These are phyloP conservation scores for Bacterosira constricta DNA, from an alignment of 108 stramenopile genomes.

Conservation along the genomic window DNA sequence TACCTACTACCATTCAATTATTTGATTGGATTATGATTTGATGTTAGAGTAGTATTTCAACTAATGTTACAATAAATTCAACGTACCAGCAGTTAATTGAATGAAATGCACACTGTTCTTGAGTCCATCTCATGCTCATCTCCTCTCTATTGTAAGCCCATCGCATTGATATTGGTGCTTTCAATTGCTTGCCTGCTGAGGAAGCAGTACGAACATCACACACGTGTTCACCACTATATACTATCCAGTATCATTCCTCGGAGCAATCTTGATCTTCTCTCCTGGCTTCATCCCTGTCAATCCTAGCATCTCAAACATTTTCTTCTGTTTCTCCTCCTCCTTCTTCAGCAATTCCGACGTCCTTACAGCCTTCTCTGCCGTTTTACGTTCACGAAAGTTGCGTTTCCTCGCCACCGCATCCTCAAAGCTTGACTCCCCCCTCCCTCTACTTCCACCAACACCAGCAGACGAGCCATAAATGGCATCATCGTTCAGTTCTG, in stretches of 20 bases:
- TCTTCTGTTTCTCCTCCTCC: slow-evolving; percentile 63
- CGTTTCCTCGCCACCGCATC: slow-evolving; percentile 57
- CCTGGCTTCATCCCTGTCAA: slow-evolving; percentile 63
- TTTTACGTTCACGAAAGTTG: slow-evolving; percentile 27
- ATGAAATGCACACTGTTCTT: too few relatives aligned
- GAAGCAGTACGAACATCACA: too few relatives aligned
- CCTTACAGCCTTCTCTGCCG: slow-evolving; percentile 44
- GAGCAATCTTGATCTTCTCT: slow-evolving; percentile 68
- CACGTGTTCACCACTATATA: too few relatives aligned
- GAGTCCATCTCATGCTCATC: too few relatives aligned
- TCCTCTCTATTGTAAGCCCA: too few relatives aligned
- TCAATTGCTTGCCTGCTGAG: too few relatives aligned
- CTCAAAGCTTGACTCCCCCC: slow-evolving; percentile 40
- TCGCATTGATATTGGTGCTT: too few relatives aligned
- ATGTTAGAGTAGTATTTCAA: too few relatives aligned
- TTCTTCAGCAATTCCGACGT: slow-evolving; percentile 60
- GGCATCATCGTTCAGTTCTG: slow-evolving; percentile 60
- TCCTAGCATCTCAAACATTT: slow-evolving; percentile 73
- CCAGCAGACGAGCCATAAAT: slow-evolving; percentile 54
- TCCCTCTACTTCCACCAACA: slow-evolving; percentile 6
- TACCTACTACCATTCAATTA: too few relatives aligned
- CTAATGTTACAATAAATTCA: too few relatives aligned
- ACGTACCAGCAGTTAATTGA: too few relatives aligned
- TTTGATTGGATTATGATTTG: too few relatives aligned
- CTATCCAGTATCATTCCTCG: slow-evolving; percentile 39